Evolutionary conservation across 169 alveolate genomes (phyloP), one percentile per base, ranked within the genome.

Genomic region (Plasmodium berghei): DNA sequence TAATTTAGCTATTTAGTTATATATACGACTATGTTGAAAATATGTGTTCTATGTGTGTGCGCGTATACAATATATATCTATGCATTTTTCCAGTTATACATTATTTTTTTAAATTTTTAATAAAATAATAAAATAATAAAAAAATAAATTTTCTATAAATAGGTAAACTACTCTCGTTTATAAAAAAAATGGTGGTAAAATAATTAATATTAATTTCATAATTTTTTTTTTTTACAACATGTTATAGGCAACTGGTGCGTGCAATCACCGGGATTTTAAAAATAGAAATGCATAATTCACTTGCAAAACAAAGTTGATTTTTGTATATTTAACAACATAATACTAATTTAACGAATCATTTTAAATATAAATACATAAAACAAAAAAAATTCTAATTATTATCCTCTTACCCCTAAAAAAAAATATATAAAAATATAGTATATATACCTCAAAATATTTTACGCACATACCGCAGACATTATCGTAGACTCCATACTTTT

Each of bases 221-320:
- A 14, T 58, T 18, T 69, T 69, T 16, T 69, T 45, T 69, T 69
- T 28, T 24, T 56, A n/a, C 55, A 45, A 48, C 54, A 69, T 69
- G 77, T 46, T 74, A 66, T 74, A 74, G 88, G 88, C 88, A 74
- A 28, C 61, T 28, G 88, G 88, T 74, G 88, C 88, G 66, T 74
- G 58, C 63, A 74, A 74, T 46, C 88, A 67, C 22, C 88, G 74
- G 42, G 52, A 74, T 74, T 74, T 61, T 42, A 74, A 54, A 74
- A 74, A 34, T 67, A 62, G 66, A 74, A 74, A 22, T 74, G 71
- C 88, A 74, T 52, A 74, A 40, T 72, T 55, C 70, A 55, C 20
- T 52, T 72, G 54, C 46, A 28, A 12, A 54, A 48, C 42, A 34
- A 34, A 34, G 42, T 4, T 34, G 42, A 34, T 34, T 34, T 34